phyloP scores from a whole-genome alignment of 1,284 basidiomycete genomes.

The Trametes sp. region DNA sequence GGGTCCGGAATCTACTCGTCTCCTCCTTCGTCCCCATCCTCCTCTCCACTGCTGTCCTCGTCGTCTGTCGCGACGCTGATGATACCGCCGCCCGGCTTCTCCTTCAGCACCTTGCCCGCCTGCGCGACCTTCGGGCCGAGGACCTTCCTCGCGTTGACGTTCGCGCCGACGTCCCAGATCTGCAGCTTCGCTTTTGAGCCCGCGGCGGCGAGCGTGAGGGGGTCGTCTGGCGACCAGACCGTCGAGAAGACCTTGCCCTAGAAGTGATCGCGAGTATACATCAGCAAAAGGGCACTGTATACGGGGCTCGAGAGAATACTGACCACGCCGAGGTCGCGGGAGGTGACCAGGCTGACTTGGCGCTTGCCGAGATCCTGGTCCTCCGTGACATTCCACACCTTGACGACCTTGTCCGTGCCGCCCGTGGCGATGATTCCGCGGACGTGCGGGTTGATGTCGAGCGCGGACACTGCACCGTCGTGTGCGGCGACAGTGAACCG shows the following conservation, averaged over 20 bases:
- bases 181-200: constrained; percentile 94
- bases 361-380: constrained; percentile 71
- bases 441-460: constrained; percentile 93
- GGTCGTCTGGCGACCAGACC: constrained; percentile 92
- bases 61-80: constrained; percentile 75
- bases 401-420: constrained; percentile 93
- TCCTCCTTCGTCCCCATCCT: constrained; percentile 30
- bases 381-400: constrained; percentile 91
- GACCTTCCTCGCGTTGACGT: constrained; percentile 79
- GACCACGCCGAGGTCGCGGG: constrained; percentile 93
- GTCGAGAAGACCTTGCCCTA: constrained; percentile 96
- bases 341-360: constrained; percentile 88
- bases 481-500: constrained; percentile 95
- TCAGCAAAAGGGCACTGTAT: neutral
- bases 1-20: constrained; percentile 29
- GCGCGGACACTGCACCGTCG: constrained; percentile 90
- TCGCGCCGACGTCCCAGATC: constrained; percentile 92
- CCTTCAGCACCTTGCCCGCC: constrained; percentile 71
- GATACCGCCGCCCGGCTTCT: constrained; percentile 72
- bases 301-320: constrained; percentile 46
- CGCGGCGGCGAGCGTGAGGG: constrained; percentile 92
- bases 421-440: constrained; percentile 93
- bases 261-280: neutral
- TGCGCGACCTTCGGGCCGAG: constrained; percentile 78
- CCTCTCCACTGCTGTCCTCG: constrained; percentile 68